phyloP scores from a whole-genome alignment of 306 rosid species.

The Acacia confusa region DNA sequence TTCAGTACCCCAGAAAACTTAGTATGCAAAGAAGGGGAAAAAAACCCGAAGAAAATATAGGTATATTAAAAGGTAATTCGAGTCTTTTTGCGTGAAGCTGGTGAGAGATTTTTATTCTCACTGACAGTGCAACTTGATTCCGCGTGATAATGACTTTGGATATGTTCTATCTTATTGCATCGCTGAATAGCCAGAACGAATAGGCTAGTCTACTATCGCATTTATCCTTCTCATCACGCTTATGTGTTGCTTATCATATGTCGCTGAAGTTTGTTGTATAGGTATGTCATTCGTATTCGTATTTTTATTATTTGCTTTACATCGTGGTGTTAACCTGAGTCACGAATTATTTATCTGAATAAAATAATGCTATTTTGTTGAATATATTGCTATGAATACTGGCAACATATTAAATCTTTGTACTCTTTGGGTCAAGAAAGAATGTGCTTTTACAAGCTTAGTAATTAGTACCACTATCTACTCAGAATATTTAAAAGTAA shows the following conservation, averaged over 20 bases:
- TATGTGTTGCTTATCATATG: neutral
- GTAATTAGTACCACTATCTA: neutral
- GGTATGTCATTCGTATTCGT: neutral
- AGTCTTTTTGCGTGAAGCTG: neutral
- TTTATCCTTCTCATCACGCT: neutral
- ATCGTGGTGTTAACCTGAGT: neutral
- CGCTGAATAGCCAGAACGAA: neutral
- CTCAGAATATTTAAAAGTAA: neutral
- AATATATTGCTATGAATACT: neutral
- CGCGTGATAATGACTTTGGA: neutral
- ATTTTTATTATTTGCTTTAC: neutral
- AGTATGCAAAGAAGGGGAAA: neutral
- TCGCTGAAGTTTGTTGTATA: neutral
- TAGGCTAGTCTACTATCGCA: neutral
- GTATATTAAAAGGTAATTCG: too few species aligned
- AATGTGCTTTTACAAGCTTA: neutral
- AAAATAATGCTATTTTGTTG: neutral
- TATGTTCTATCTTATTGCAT: neutral
- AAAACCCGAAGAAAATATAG: too few species aligned
- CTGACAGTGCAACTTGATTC: neutral
- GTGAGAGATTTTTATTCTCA: neutral
- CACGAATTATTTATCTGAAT: neutral
- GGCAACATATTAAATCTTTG: neutral
- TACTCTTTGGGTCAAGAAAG: neutral
- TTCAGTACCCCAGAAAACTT: constrained; percentile 7